phyloP scores from a whole-genome alignment of 441 rosid genomes.

The Jatropha multifida region DNA sequence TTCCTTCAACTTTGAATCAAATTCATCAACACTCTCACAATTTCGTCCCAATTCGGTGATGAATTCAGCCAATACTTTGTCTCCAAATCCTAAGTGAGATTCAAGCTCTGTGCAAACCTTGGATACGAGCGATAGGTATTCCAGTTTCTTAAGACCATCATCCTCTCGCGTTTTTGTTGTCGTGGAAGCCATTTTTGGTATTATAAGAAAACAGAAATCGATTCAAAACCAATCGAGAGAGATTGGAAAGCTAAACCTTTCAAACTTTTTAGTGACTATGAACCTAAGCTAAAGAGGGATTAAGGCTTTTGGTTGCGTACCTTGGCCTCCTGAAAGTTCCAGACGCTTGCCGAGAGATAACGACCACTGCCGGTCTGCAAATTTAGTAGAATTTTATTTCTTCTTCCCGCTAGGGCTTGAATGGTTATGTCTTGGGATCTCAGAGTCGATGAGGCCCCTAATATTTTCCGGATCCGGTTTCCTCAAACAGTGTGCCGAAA shows the following conservation, averaged over 20 bases:
- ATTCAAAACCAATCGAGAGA: not conserved
- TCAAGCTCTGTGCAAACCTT: constrained; percentile 79
- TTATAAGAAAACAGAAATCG: not conserved
- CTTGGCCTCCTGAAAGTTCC: not conserved
- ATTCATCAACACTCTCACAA: constrained; percentile 54
- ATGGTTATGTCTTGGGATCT: too few species aligned
- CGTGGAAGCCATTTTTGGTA: constrained; percentile 13
- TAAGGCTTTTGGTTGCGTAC: constrained; percentile 6
- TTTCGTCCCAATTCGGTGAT: constrained; percentile 62
- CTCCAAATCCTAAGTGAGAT: constrained; percentile 64
- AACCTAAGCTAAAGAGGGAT: too few species aligned
- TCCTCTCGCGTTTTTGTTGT: constrained; percentile 17
- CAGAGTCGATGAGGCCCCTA: too few species aligned
- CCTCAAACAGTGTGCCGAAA: too few species aligned
- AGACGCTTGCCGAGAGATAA: not conserved
- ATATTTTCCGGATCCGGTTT: too few species aligned
- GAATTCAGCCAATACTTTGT: constrained; percentile 68
- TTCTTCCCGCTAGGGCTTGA: not conserved
- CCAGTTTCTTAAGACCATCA: constrained; percentile 53
- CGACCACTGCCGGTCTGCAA: not conserved
- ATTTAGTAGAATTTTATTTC: not conserved
- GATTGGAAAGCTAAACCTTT: not conserved
- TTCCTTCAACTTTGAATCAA: constrained; percentile 57
- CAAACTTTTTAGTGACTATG: not conserved
- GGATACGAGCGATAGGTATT: constrained; percentile 75